These are phyloP conservation scores for Lepidium campestre DNA, from an alignment of 441 rosid species.

Conservation along the genomic window DNA sequence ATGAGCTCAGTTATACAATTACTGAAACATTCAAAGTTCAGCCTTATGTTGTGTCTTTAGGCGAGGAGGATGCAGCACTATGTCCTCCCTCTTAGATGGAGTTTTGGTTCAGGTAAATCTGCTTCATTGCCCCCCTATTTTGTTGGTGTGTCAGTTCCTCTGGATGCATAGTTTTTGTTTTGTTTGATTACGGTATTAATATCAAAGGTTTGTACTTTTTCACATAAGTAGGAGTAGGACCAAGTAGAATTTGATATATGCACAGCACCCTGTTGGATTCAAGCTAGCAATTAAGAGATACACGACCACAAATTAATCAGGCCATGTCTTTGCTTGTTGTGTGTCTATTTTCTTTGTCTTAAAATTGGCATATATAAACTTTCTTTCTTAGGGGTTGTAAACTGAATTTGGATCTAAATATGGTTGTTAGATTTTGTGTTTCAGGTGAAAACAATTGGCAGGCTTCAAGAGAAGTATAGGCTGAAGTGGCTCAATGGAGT, in stretches of 20 bases:
- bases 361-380: neutral
- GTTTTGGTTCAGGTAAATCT: constrained; percentile 37
- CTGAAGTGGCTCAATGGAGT: constrained; percentile 4
- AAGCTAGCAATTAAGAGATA: constrained; percentile 1
- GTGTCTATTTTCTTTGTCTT: neutral
- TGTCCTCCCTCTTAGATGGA: constrained; percentile 26
- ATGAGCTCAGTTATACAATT: constrained; percentile 65
- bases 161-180: too few species aligned
- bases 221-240: too few species aligned
- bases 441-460: constrained; percentile 12
- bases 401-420: neutral
- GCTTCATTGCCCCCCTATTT: neutral
- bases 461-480: constrained; percentile 11
- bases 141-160: too few species aligned
- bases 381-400: neutral
- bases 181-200: too few species aligned
- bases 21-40: constrained; percentile 60
- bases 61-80: constrained; percentile 45
- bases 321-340: neutral
- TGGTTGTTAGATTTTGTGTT: neutral
- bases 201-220: too few species aligned
- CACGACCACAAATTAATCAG: neutral
- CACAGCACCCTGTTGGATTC: neutral
- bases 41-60: constrained; percentile 29
- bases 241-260: neutral